Percentiles rank a stretch among this genome's conserved stretches.
Evolutionary conservation across 805 yeast genomes (phyloP).

Genomic region (Lachancea quebecensis): DNA sequence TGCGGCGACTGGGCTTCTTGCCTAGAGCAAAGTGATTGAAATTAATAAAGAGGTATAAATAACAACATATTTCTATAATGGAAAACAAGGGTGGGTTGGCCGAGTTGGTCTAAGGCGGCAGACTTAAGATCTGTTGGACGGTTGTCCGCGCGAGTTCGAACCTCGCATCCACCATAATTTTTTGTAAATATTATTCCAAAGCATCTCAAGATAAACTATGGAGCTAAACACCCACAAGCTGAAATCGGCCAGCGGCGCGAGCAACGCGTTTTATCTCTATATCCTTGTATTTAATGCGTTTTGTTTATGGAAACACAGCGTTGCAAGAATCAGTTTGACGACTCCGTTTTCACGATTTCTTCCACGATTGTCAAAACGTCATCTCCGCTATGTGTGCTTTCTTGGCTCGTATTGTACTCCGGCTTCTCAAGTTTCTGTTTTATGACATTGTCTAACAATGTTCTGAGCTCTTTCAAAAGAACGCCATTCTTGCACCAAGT

Average conservation of each 20-base stretch:
- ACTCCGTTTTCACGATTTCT: slow-evolving; percentile 21
- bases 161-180: slow-evolving; percentile 35
- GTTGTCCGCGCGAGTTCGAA: slow-evolving; percentile 38
- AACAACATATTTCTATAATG: too few species aligned
- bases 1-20: too few species aligned
- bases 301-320: not conserved
- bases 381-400: slow-evolving; percentile 23
- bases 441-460: slow-evolving; percentile 59
- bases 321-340: slow-evolving; percentile 3
- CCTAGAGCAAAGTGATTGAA: too few species aligned
- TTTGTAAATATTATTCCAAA: too few species aligned
- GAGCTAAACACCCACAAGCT: too few species aligned
- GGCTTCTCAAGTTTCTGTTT: slow-evolving; percentile 54
- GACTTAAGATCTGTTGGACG: slow-evolving; percentile 37
- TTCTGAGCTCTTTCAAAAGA: slow-evolving; percentile 61
- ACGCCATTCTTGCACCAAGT: slow-evolving; percentile 96
- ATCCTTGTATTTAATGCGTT: too few species aligned
- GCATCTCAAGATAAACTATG: too few species aligned
- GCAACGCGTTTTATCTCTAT: too few species aligned
- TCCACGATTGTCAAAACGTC: slow-evolving; percentile 39
- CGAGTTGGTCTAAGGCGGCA: slow-evolving; percentile 38
- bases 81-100: slow-evolving; percentile 33
- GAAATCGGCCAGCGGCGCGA: too few species aligned
- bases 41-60: too few species aligned
- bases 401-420: slow-evolving; percentile 18